Evolutionary conservation across 768 basidiomycete species (phyloP).

Genomic region (Trametes cinnabarina): DNA sequence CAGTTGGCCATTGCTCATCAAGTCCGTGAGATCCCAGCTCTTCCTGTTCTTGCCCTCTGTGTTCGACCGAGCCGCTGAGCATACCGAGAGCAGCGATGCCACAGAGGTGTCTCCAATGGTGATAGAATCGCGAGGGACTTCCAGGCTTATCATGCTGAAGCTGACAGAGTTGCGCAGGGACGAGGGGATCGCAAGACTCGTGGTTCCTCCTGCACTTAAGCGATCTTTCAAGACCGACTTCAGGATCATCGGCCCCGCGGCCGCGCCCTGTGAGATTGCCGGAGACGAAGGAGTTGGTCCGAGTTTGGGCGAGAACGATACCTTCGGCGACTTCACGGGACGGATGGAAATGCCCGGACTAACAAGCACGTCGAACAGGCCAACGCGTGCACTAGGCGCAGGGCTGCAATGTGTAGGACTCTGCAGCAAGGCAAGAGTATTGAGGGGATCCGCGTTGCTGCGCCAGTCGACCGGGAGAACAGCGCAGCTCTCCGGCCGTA

Average conservation of each 20-base stretch:
- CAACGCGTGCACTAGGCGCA: not conserved
- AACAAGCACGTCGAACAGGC: not conserved
- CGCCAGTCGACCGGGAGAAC: conserved; percentile 13
- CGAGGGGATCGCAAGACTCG: conserved; percentile 11
- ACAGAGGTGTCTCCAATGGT: not conserved
- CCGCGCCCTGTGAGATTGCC: not conserved
- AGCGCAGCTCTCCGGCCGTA: conserved; percentile 13
- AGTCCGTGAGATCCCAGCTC: conserved; percentile 25
- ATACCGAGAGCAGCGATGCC: not conserved
- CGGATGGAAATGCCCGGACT: not conserved
- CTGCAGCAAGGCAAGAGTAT: not conserved
- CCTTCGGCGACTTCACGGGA: conserved; percentile 6
- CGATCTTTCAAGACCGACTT: conserved; percentile 7
- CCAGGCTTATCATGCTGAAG: conserved; percentile 5
- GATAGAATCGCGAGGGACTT: not conserved
- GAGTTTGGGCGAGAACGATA: conserved; percentile 4
- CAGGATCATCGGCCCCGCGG: not conserved
- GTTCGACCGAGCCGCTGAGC: not conserved
- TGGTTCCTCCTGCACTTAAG: not conserved
- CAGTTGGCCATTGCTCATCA: conserved; percentile 24
- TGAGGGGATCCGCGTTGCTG: not conserved
- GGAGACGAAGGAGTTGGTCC: not conserved
- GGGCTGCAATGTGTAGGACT: conserved; percentile 11
- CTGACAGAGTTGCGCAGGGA: conserved; percentile 18
- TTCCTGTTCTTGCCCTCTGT: not conserved